Conservation (phyloP, 2,329 filamentous ascomycete genomes). For the Ophiostoma sp. region DNA sequence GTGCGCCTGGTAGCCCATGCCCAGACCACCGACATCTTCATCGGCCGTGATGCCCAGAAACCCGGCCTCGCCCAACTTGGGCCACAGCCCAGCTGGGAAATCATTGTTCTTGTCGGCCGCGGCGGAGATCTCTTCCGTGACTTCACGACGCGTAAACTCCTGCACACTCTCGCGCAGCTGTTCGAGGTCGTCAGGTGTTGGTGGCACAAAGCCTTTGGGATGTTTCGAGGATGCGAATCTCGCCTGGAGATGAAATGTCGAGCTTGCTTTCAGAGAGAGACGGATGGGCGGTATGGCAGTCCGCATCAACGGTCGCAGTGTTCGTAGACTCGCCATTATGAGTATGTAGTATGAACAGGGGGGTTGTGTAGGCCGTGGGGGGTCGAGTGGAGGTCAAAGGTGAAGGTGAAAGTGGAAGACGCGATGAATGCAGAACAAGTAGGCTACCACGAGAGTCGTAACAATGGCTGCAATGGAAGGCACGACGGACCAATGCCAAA, state of each 20-base stretch:
- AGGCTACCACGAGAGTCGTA: neutral
- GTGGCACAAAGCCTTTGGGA: constrained; percentile 60
- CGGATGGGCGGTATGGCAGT: neutral
- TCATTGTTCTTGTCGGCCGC: constrained; percentile 79
- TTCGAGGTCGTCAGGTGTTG: constrained; percentile 65
- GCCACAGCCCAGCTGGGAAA: constrained; percentile 90
- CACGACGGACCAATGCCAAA: neutral
- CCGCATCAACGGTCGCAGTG: constrained; percentile 34
- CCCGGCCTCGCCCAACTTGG: constrained; percentile 84
- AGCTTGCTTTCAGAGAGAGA: neutral
- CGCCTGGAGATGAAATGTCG: neutral
- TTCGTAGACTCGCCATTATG: constrained; percentile 39
- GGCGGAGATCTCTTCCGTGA: constrained; percentile 75
- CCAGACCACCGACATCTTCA: constrained; percentile 83
- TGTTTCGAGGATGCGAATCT: constrained; percentile 57
- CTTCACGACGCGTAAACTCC: constrained; percentile 84
- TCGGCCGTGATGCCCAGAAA: constrained; percentile 91
- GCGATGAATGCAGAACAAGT: neutral
- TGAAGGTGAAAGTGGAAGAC: neutral
- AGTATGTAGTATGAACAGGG: neutral
- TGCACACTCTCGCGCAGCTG: constrained; percentile 80
- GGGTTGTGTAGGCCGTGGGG: neutral
- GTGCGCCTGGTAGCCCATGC: constrained; percentile 94
- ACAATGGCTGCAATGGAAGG: neutral
- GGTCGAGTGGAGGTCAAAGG: no score